These are phyloP conservation scores for Globisporangium viniferum DNA, from an alignment of 352 stramenopile genomes.

Conservation along the genomic window DNA sequence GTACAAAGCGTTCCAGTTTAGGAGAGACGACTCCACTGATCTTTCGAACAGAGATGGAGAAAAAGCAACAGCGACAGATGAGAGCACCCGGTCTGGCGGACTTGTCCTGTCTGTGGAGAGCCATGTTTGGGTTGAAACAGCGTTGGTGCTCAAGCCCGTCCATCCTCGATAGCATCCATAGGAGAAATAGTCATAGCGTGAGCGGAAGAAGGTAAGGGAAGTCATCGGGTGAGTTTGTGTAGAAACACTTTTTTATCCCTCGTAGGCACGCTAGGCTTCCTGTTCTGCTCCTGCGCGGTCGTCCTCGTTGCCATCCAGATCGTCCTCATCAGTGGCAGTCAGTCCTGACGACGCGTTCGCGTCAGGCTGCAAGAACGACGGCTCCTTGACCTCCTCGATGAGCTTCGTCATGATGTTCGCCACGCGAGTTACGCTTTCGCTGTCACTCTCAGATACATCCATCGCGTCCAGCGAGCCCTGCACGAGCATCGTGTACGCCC, in stretches of 20 bases:
- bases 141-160: no score
- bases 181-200: background rate
- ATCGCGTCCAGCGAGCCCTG: conserved; percentile 23
- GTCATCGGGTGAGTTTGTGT: no score
- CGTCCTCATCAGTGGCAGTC: background rate
- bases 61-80: background rate
- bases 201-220: no score
- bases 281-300: background rate
- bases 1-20: background rate
- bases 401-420: conserved; percentile 9
- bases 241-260: background rate
- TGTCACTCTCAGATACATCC: background rate
- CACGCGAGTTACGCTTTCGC: background rate
- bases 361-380: conserved; percentile 13
- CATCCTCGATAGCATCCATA: no score
- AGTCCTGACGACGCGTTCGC: background rate
- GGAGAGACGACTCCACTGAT: background rate
- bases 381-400: conserved; percentile 13
- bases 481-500: conserved; percentile 63
- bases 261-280: background rate
- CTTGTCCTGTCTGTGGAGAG: background rate
- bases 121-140: background rate
- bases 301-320: background rate
- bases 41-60: background rate
- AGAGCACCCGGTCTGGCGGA: background rate